These are phyloP conservation scores for Fusarium sp. DNA, from an alignment of 2,329 filamentous ascomycete species.

Conservation along the genomic window DNA sequence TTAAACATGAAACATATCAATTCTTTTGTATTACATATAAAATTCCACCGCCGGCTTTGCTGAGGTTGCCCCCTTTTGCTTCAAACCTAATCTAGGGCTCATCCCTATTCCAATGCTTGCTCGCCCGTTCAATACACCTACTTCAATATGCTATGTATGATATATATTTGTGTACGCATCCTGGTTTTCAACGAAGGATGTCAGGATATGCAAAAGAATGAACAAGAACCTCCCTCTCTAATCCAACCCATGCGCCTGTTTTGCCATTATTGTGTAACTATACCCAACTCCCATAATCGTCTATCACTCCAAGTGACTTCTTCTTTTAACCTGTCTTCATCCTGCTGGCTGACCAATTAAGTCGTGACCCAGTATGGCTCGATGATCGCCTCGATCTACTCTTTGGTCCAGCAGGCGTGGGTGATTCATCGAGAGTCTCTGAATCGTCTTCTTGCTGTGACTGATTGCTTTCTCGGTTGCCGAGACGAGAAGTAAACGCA, in stretches of 20 bases:
- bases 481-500: slow-evolving; percentile 49
- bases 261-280: slow-evolving; percentile 27
- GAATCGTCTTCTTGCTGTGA: slow-evolving; percentile 39
- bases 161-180: slow-evolving; percentile 9
- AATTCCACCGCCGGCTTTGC: slow-evolving; percentile 12
- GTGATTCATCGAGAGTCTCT: slow-evolving; percentile 36
- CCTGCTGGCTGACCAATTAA: slow-evolving; percentile 32
- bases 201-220: slow-evolving; percentile 25
- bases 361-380: slow-evolving; percentile 33
- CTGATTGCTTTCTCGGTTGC: slow-evolving; percentile 37
- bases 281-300: slow-evolving; percentile 7
- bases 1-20: slow-evolving; percentile 11
- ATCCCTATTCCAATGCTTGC: slow-evolving; percentile 6
- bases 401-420: slow-evolving; percentile 19
- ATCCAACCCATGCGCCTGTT: slow-evolving; percentile 32
- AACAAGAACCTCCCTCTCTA: slow-evolving; percentile 25
- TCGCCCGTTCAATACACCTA: slow-evolving; percentile 10
- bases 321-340: slow-evolving; percentile 25
- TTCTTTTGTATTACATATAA: slow-evolving; percentile 42
- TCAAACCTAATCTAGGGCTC: slow-evolving; percentile 23
- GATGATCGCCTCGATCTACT: slow-evolving; percentile 36
- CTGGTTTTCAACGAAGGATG: not conserved
- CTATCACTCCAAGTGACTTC: slow-evolving; percentile 7
- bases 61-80: slow-evolving; percentile 16
- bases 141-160: slow-evolving; percentile 9